Conservation (phyloP, 345 rosid genomes). For the Geranium rotundifolium region DNA sequence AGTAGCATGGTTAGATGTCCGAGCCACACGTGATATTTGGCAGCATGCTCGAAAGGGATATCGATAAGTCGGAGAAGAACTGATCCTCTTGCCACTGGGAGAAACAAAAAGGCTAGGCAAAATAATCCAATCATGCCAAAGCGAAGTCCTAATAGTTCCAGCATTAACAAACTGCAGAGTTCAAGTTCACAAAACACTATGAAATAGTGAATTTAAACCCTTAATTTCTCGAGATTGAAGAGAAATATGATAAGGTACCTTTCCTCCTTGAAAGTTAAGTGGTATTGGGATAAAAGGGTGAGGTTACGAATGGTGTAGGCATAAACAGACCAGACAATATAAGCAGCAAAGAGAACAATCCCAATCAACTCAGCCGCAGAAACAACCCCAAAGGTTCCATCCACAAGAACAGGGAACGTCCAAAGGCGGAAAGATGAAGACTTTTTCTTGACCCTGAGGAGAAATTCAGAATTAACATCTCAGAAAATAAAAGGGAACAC, state of each 20-base stretch:
- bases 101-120: slow-evolving; percentile 52
- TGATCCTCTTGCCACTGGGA: slow-evolving; percentile 81
- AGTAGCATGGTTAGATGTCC: slow-evolving; percentile 77
- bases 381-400: slow-evolving; percentile 23
- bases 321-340: slow-evolving; percentile 14
- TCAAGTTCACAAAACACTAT: neutral
- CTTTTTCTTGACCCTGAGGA: slow-evolving; percentile 10
- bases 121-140: slow-evolving; percentile 9
- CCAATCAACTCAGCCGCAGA: slow-evolving; percentile 26
- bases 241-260: too few species aligned
- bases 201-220: too few species aligned
- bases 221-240: too few species aligned
- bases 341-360: slow-evolving; percentile 13
- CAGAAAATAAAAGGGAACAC: too few species aligned
- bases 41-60: slow-evolving; percentile 88
- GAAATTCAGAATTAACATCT: neutral
- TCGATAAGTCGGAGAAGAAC: slow-evolving; percentile 67
- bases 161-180: slow-evolving; percentile 36
- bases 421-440: slow-evolving; percentile 11
- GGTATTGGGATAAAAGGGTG: slow-evolving; percentile 2
- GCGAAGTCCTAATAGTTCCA: slow-evolving; percentile 60
- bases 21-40: slow-evolving; percentile 83
- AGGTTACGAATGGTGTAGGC: slow-evolving; percentile 15
- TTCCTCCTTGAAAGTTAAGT: too few species aligned
- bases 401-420: slow-evolving; percentile 26